Evolutionary conservation across 192 early-diverging fungal genomes (phyloP).

Genomic region (Coemansia sp.): DNA sequence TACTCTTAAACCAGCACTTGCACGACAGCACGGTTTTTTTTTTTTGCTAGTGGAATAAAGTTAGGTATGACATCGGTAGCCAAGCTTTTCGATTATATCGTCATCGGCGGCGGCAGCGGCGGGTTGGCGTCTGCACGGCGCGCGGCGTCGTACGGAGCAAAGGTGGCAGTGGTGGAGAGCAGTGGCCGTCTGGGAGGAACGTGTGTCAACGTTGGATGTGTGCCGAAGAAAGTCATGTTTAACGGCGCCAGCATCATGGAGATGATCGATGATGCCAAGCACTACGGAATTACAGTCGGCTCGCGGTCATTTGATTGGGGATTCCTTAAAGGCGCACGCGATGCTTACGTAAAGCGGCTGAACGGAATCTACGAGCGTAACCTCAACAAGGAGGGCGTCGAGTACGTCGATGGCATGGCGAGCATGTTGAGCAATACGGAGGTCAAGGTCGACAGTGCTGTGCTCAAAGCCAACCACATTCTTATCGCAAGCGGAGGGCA

Average conservation of each 20-base stretch:
- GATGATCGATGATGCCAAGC: conserved; percentile 80
- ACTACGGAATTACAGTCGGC: conserved; percentile 83
- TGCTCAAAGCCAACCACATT: conserved; percentile 77
- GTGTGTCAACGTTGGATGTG: conserved; percentile 95
- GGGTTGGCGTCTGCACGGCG: conserved; percentile 92
- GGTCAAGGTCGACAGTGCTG: conserved; percentile 60
- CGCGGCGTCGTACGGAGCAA: conserved; percentile 86
- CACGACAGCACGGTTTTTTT: background rate
- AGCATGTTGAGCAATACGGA: conserved; percentile 77
- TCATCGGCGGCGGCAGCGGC: conserved; percentile 90
- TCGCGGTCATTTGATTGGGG: conserved; percentile 72
- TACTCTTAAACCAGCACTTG: background rate
- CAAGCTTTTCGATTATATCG: conserved; percentile 82
- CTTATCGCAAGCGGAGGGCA: conserved; percentile 85
- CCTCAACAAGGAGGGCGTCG: conserved; percentile 80
- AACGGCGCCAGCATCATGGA: conserved; percentile 89
- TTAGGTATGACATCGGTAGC: conserved; percentile 40
- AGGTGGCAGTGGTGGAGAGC: conserved; percentile 85
- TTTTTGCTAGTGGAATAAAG: background rate
- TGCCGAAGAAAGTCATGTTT: conserved; percentile 95
- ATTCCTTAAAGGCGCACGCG: conserved; percentile 83
- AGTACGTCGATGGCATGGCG: conserved; percentile 80
- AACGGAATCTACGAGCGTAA: conserved; percentile 97
- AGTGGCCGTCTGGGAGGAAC: conserved; percentile 77
- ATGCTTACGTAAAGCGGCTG: conserved; percentile 93